Evolutionary conservation across 805 yeast genomes (phyloP), one percentile per base, ranked within the genome.

Genomic region (Torulaspora franciscae): DNA sequence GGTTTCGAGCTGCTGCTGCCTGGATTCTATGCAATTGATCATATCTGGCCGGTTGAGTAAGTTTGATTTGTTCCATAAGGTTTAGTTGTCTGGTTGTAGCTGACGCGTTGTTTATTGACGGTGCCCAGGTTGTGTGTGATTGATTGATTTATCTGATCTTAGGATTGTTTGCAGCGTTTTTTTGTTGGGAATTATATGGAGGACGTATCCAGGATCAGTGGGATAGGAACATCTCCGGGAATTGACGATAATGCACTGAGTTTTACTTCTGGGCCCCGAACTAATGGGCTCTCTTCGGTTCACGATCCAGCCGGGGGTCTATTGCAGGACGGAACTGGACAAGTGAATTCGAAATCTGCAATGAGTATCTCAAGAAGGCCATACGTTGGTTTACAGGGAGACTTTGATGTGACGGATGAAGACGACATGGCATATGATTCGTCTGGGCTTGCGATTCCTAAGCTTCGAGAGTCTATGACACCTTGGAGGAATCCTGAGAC

Each of bases 401-500:
- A 43, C 25, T 23, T 10, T 4, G 46, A 37, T 14, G 28, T 27
- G 10, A 15, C 36, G 7, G 43, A 44, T 29, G 43, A 35, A 6
- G 40, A 34, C 5, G 43, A 44, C 14, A 22, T 44, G 36, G 33
- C 41, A 10, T 44, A 44, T 24, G 47, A 40, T 24, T 32, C 48
- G 10, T 47, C 67, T 47, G 41, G 53, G 27, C 14, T 55, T 50
- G 22, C 56, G 50, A 15, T 67, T 17, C 72, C 72, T 11, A 59
- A 58, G 42, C 54, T 68, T 38, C 57, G 58, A 15, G 65, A 61
- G 6, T 64, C 68, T 5, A 50, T 65, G 45, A 68, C 71, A 1
- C 71, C 71, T 2, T 68, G 71, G 71, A 59, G 70, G 40, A 51
- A 32, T 48, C 49, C 10, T 42, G 66, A 30, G 56, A 61, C 9